These are phyloP conservation scores for Hypoxylon perforatum DNA, from an alignment of 495 filamentous ascomycete genomes.

Conservation along the genomic window DNA sequence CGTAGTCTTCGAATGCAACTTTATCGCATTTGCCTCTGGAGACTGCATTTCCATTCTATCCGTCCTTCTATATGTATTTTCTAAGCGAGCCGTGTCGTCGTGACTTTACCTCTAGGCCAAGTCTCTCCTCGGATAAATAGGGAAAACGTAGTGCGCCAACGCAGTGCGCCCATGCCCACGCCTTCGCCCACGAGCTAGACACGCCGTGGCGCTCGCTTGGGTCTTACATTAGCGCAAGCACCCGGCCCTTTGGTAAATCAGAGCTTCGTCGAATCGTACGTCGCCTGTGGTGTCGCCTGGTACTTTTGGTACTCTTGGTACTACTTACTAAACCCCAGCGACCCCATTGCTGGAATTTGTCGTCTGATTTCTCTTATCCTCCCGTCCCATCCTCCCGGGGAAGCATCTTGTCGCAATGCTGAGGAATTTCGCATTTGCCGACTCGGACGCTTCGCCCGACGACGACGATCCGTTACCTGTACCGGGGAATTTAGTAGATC, in stretches of 20 bases:
- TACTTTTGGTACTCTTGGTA: too few species aligned
- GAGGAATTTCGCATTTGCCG: conserved; percentile 24
- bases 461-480: conserved; percentile 29
- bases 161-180: too few species aligned
- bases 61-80: neutral
- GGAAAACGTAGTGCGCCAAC: conserved; percentile 6
- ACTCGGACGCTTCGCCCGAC: conserved; percentile 22
- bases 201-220: conserved; percentile 34
- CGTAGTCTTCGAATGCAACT: neutral
- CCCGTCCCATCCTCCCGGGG: neutral
- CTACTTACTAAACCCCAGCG: conserved; percentile 35
- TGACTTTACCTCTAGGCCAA: neutral
- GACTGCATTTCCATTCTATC: neutral
- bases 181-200: conserved; percentile 34
- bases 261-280: conserved; percentile 30
- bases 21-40: neutral
- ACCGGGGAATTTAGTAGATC: conserved; percentile 10
- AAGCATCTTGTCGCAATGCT: conserved; percentile 22
- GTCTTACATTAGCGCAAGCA: conserved; percentile 41
- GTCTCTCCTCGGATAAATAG: conserved; percentile 20
- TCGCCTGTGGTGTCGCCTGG: conserved; percentile 19
- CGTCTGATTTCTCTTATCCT: neutral
- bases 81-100: neutral
- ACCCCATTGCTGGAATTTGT: conserved; percentile 24
- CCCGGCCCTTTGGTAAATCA: conserved; percentile 37